A percentile compares a stretch with the other conserved stretches of the same genome.
phyloP scores from a whole-genome alignment of 176 grass and related monocot genomes.

The Musa beccarii region DNA sequence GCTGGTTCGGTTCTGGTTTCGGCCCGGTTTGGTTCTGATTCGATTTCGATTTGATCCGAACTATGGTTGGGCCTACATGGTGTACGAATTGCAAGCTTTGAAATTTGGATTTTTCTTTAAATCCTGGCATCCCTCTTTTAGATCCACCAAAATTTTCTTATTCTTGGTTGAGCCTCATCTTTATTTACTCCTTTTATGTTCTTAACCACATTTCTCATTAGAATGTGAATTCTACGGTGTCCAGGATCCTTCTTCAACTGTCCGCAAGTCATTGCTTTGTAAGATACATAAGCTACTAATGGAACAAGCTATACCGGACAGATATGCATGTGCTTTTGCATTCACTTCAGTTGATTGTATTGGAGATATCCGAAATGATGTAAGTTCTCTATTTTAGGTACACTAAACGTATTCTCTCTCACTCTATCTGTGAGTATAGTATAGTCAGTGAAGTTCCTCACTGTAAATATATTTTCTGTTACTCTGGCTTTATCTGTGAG shows the following conservation, averaged over 20 bases:
- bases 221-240: conserved; percentile 14
- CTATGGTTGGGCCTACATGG: too few species aligned
- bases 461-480: conserved; percentile 12
- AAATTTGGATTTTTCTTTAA: too few species aligned
- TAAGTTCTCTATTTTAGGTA: conserved; percentile 28
- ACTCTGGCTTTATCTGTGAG: background rate
- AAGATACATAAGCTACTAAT: conserved; percentile 66
- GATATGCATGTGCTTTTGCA: conserved; percentile 91
- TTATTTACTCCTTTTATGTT: background rate
- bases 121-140: too few species aligned
- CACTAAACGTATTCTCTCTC: conserved; percentile 7
- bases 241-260: conserved; percentile 67
- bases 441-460: conserved; percentile 57
- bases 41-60: too few species aligned
- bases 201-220: conserved; percentile 13
- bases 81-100: too few species aligned
- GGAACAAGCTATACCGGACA: conserved; percentile 50
- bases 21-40: too few species aligned
- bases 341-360: conserved; percentile 60
- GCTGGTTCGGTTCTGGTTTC: too few species aligned
- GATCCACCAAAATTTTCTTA: background rate
- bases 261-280: conserved; percentile 59
- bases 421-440: background rate
- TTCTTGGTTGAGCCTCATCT: background rate
- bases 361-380: conserved; percentile 63